A percentile compares a stretch with the other conserved stretches of the same genome.
Conservation (phyloP, 2,329 filamentous ascomycete genomes). For the Kalaharituber pfeilii region DNA sequence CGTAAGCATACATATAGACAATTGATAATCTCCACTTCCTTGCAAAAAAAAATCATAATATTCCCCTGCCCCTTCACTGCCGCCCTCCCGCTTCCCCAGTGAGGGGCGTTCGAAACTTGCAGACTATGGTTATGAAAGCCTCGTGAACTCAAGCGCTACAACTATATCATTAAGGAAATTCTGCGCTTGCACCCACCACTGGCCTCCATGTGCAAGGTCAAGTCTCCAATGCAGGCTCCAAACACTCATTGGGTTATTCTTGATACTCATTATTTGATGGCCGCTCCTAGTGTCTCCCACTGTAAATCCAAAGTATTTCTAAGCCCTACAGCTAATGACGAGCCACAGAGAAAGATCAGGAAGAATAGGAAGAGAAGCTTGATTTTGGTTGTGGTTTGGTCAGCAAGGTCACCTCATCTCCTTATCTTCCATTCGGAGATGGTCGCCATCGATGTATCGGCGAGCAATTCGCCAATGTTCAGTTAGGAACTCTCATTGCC, state of each 20-base stretch:
- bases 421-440: slow-evolving; percentile 55
- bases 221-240: slow-evolving; percentile 44
- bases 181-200: slow-evolving; percentile 54
- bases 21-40: no score
- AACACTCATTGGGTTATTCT: slow-evolving; percentile 40
- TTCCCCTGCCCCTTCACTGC: no score
- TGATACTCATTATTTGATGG: slow-evolving; percentile 34
- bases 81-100: no score
- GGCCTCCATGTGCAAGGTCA: slow-evolving; percentile 57
- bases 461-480: slow-evolving; percentile 58
- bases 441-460: slow-evolving; percentile 58
- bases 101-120: no score
- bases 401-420: slow-evolving; percentile 42
- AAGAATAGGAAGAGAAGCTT: slow-evolving; percentile 35
- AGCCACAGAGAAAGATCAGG: slow-evolving; percentile 24
- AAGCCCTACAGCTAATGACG: slow-evolving; percentile 41
- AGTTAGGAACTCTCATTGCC: slow-evolving; percentile 47
- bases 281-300: slow-evolving; percentile 31
- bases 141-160: slow-evolving; percentile 44
- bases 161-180: slow-evolving; percentile 53
- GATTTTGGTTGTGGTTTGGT: slow-evolving; percentile 46
- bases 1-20: no score
- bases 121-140: slow-evolving; percentile 43
- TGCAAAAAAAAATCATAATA: no score
- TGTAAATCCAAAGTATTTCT: slow-evolving; percentile 43